A percentile compares a stretch with the other conserved stretches of the same genome.
These are phyloP conservation scores for Cladosporium velox DNA, from an alignment of 2,329 filamentous ascomycete genomes.

Conservation along the genomic window DNA sequence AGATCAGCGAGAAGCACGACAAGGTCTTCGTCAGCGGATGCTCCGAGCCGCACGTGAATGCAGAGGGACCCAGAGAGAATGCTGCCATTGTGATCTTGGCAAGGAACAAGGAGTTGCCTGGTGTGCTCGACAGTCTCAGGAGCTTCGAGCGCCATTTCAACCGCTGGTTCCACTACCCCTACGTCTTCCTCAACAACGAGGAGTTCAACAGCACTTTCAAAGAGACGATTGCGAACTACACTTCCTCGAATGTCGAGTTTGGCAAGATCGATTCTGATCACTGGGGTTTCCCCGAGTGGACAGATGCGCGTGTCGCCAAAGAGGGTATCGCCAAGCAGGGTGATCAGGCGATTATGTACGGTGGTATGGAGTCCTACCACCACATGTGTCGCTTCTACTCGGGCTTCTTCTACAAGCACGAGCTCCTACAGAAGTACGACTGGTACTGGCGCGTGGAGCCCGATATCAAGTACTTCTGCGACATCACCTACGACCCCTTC, in stretches of 20 bases:
- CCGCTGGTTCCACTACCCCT: slow-evolving; percentile 97
- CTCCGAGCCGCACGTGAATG: slow-evolving; percentile 70
- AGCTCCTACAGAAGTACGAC: slow-evolving; percentile 91
- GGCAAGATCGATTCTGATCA: slow-evolving; percentile 86
- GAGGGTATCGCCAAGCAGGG: slow-evolving; percentile 97
- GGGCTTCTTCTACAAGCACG: slow-evolving; percentile 98
- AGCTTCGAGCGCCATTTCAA: slow-evolving; percentile 99
- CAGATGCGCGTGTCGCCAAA: slow-evolving; percentile 87
- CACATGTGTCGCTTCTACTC: slow-evolving; percentile 99
- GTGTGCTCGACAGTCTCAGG: slow-evolving; percentile 94
- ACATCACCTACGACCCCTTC: slow-evolving; percentile 99
- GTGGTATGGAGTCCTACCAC: slow-evolving; percentile 97
- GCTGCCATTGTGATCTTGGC: slow-evolving; percentile 95
- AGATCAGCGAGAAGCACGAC: slow-evolving; percentile 96
- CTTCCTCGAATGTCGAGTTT: slow-evolving; percentile 85
- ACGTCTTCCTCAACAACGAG: slow-evolving; percentile 96
- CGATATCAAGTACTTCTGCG: slow-evolving; percentile 99
- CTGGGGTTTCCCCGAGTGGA: slow-evolving; percentile 98
- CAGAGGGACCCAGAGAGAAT: slow-evolving; percentile 78
- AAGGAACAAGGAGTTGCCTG: slow-evolving; percentile 92
- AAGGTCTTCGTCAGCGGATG: slow-evolving; percentile 95
- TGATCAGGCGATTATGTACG: slow-evolving; percentile 98
- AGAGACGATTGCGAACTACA: slow-evolving; percentile 83
- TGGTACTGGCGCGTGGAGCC: slow-evolving; percentile 99
- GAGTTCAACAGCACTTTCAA: slow-evolving; percentile 96